These are phyloP conservation scores for Musa beccarii DNA, from an alignment of 176 grass and related monocot genomes.

Conservation along the genomic window DNA sequence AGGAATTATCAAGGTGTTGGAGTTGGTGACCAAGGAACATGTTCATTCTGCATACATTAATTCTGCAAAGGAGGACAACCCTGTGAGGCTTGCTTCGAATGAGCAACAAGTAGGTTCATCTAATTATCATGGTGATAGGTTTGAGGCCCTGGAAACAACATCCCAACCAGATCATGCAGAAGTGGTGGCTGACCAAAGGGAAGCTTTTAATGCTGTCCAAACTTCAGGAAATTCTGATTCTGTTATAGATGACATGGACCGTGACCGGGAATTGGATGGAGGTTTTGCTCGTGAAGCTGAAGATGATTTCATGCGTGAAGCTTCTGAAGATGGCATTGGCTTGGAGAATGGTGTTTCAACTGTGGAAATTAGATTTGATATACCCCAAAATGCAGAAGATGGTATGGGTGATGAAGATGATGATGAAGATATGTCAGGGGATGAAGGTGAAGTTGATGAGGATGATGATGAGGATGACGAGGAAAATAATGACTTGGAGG, in stretches of 20 bases:
- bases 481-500: conserved; percentile 75
- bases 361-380: conserved; percentile 94
- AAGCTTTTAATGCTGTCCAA: conserved; percentile 53
- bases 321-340: conserved; percentile 63
- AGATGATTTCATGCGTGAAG: conserved; percentile 97
- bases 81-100: conserved; percentile 38
- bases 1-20: conserved; percentile 72
- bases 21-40: conserved; percentile 87
- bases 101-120: conserved; percentile 45
- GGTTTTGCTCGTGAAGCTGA: conserved; percentile 52
- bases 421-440: conserved; percentile 67
- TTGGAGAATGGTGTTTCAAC: conserved; percentile 59
- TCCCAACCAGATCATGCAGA: conserved; percentile 45
- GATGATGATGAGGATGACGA: conserved; percentile 70
- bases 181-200: conserved; percentile 52
- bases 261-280: conserved; percentile 60
- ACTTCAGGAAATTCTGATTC: conserved; percentile 60
- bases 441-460: conserved; percentile 51
- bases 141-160: conserved; percentile 54
- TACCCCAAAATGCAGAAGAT: conserved; percentile 64
- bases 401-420: conserved; percentile 79
- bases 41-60: conserved; percentile 63
- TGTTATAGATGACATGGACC: conserved; percentile 81
- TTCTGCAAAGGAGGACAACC: conserved; percentile 48
- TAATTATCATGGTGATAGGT: conserved; percentile 38